Evolutionary conservation across 768 basidiomycete genomes (phyloP), one percentile per base, ranked within the genome.

Genomic region (Calocybe indica): DNA sequence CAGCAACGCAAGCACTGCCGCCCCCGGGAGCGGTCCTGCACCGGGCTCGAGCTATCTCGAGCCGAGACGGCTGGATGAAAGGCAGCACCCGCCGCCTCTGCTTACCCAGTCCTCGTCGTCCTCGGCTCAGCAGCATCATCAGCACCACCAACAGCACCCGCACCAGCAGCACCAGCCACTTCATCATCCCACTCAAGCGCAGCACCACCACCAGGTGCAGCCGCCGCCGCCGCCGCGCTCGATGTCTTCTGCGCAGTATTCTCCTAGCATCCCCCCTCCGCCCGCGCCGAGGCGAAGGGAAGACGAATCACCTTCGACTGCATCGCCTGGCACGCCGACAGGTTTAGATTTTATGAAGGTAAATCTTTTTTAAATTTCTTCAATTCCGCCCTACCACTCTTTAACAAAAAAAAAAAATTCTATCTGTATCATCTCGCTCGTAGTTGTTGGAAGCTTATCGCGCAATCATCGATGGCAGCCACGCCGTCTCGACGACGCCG

Each of bases 401-500:
- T 46, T 48, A 53, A 51, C 51, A 47, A 22, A 22, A 22, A 22
- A 22, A 22, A 22, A 22, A 62, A 57, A 29, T 46, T 58, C 31
- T 53, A 63, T 30, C 55, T 61, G n/a, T 67, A 68, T 54, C 56
- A 54, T 37, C 54, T 58, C 47, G 58, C 71, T 69, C 2, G 66
- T 66, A 35, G 58, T 53, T 28, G 55, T 54, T 10, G 56, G 60
- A 37, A 43, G 47, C 12, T 36, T 62, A 39, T 35, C 44, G 22
- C 22, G 22, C 32, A 13, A 50, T 8, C n/a, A 36, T 50, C 39
- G 32, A 15, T 7, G 49, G 34, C 36, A 12, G 29, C 28, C 33
- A 34, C 33, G 37, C 5, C 36, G 12, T 11, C 40, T 29, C 30
- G 36, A 41, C 32, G 3, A 34, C 11, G 9, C 22, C 33, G 42